phyloP scores from a whole-genome alignment of 2,329 filamentous ascomycete species.

The Fusarium sp. region DNA sequence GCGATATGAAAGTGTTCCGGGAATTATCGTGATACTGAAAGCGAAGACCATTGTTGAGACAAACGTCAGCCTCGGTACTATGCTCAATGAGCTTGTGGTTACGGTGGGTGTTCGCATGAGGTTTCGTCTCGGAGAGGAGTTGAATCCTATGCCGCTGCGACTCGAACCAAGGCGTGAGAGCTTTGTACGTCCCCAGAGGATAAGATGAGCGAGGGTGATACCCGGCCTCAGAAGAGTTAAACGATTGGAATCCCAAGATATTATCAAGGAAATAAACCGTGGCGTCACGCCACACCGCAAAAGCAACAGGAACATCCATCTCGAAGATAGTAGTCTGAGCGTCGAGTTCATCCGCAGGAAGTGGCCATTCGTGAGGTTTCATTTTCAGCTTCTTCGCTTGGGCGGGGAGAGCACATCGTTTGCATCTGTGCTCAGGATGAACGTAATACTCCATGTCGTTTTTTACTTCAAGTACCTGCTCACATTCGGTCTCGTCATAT shows the following conservation, averaged over 20 bases:
- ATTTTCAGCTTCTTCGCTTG: slow-evolving; percentile 59
- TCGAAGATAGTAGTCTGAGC: slow-evolving; percentile 67
- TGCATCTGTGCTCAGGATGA: slow-evolving; percentile 46
- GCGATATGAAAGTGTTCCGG: not conserved
- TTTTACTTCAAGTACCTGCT: not conserved
- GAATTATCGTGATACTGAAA: slow-evolving; percentile 35
- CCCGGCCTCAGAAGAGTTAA: fast-evolving
- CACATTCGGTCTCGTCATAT: slow-evolving; percentile 9
- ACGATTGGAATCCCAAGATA: slow-evolving; percentile 50
- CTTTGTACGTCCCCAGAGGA: slow-evolving; percentile 16
- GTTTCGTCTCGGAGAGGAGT: slow-evolving; percentile 38
- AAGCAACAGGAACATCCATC: slow-evolving; percentile 56
- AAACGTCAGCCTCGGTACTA: slow-evolving; percentile 30
- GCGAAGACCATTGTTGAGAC: slow-evolving; percentile 42
- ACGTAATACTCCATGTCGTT: not conserved
- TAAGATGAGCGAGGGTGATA: not conserved
- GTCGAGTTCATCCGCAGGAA: slow-evolving; percentile 52
- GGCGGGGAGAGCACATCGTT: slow-evolving; percentile 50
- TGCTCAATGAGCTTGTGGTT: not conserved
- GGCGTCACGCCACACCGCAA: slow-evolving; percentile 62
- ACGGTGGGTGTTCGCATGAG: slow-evolving; percentile 32
- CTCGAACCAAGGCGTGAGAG: slow-evolving; percentile 5
- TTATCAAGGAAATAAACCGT: slow-evolving; percentile 57
- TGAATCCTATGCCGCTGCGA: slow-evolving; percentile 10
- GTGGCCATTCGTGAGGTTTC: slow-evolving; percentile 67